Base-by-base conservation (phyloP, 73 alveolate genomes). In the Stentor roeselii region DNA sequence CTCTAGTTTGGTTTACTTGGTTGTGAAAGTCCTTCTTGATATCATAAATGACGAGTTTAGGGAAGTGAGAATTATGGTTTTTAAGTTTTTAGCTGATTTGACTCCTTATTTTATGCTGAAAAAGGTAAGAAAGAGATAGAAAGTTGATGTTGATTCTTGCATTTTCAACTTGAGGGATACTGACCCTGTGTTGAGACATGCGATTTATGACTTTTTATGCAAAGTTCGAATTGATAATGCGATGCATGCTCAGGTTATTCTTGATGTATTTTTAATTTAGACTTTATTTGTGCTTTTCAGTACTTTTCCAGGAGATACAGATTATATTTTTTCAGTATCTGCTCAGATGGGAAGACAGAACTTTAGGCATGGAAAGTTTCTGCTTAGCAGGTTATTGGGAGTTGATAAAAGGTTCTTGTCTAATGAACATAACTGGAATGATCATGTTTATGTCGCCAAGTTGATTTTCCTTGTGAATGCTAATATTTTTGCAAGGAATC, bases 71-170 rank as follows among this genome's bases (percentile, higher is more conserved):
- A 67, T 67, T 67, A 21, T 32, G n/a, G 80, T 67, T 67, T 67
- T 67, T 34, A 21, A 67, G 37, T 67, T 67, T 21, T 67, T 67
- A 2, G 21, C 80, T n/a, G 41, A 36, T 21, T 67, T 67, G 37
- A 67, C 80, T 67, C 80, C 80, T n/a, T 67, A 67, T 67, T 67
- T 67, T 2, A 32, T 21, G 80, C 80, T 67, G n/a, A 67, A 40
- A 34, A 67, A 67, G 37, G 80, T 67, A 67, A 30, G 80, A 34
- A 30, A 30, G 21, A 67, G 34, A 34, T 67, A 67, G 80, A 67
- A 67, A 67, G 41, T 40, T 67, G 80, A 67, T 67, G 80, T 67
- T 67, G 80, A 67, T 34, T 67, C 80, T n/a, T 67, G 80, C 80
- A 67, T 67, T 67, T 67, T 67, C 34, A 67, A 67, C 2, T 67